Evolutionary conservation across 441 rosid genomes (phyloP), one percentile per base, ranked within the genome.

Genomic region (Pelargonium australe): DNA sequence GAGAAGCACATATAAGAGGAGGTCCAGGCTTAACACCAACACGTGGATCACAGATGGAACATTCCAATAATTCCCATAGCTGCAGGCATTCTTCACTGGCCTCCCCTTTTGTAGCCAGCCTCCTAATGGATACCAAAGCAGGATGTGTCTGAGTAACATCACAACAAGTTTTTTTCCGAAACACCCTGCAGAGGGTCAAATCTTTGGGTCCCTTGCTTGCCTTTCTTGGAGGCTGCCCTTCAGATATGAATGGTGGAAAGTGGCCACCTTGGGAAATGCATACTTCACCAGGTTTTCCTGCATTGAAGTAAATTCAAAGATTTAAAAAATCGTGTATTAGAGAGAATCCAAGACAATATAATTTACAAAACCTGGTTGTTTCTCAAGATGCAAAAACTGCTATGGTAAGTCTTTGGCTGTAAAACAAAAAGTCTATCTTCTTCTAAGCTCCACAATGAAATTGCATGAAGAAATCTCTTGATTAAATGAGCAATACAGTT

Each of bases 21-120:
- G 87, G 84, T 70, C 92, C 96, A 4, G 90, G 85, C 69, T 82
- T 87, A 73, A 85, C 79, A 28, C 94, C 97, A 60, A 86, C 76
- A 13, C 23, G 70, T 7, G 92, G 94, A 79, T 90, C 87, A 13
- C 98, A 93, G 61, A 89, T 83, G 17, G 95, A 89, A 69, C 96
- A 91, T 81, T 93, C 96, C 82, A 89, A 68, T 71, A 84, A 75
- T 65, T 88, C 92, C 87, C 92, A 94, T 67, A 89, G 64, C 5
- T 86, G 78, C 77, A 86, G 75, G 57, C 97, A 93, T 34, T 88
- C 96, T 65, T 80, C 75, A 31, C 64, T 75, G 62, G 89, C 96
- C 77, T 91, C 96, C 63, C 93, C 97, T 10, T 84, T 76, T 47
- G 83, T 81, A 70, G 90, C 85, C 73, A 91, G 78, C 82, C 76